Conservation (phyloP, 2,329 filamentous ascomycete genomes). For the Talaromyces funiculosus region DNA sequence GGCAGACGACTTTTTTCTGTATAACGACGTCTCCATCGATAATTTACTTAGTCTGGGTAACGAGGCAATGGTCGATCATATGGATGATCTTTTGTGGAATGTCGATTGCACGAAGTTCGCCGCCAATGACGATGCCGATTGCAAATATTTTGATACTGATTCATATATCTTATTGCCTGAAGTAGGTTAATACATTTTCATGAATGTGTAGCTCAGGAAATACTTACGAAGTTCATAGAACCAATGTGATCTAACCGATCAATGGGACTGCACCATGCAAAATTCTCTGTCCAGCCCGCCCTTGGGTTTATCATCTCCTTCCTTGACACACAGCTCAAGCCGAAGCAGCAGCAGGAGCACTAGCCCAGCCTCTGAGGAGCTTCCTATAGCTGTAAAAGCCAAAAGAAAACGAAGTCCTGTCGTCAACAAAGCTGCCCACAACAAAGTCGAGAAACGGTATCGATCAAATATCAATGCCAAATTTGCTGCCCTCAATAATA, state of each 20-base stretch:
- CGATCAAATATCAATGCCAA: conserved; percentile 11
- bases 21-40: not conserved
- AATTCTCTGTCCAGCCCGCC: not conserved
- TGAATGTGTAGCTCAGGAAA: not conserved
- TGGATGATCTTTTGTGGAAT: conserved; percentile 5
- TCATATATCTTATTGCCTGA: not conserved
- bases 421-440: conserved; percentile 5
- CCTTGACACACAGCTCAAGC: conserved; percentile 1
- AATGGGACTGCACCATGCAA: not conserved
- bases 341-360: not conserved
- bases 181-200: not conserved
- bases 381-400: not conserved
- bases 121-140: not conserved
- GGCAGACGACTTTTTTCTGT: conserved; percentile 1
- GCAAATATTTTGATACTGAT: not conserved
- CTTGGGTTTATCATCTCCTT: not conserved
- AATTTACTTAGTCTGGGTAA: not conserved
- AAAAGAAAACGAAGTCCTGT: conserved; percentile 2
- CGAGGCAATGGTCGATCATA: not conserved
- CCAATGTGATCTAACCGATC: not conserved
- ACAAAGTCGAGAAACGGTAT: conserved; percentile 10
- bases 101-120: not conserved
- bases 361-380: not conserved
- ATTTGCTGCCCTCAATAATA: conserved; percentile 2
- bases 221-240: not conserved